Conservation (phyloP, 2,329 filamentous ascomycete species). For the Alternaria novae-zelandiae region DNA sequence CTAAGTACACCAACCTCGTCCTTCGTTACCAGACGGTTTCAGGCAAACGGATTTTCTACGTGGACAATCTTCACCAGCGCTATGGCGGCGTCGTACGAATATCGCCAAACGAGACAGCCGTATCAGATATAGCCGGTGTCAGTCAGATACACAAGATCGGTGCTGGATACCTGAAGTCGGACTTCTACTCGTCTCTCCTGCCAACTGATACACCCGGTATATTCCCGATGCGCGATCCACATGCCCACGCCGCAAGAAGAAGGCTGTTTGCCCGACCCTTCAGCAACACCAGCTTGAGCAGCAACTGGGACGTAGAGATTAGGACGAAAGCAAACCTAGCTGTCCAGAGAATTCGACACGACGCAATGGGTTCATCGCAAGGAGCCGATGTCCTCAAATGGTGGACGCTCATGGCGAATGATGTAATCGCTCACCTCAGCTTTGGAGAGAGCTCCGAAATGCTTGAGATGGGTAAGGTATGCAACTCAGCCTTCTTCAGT, state of each 20-base stretch:
- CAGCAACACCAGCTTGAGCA: constrained; percentile 42
- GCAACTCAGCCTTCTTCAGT: neutral
- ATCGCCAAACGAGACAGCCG: constrained; percentile 29
- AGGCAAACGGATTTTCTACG: constrained; percentile 48
- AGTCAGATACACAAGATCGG: constrained; percentile 45
- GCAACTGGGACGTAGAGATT: constrained; percentile 48
- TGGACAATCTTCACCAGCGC: constrained; percentile 45
- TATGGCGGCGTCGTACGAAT: constrained; percentile 39
- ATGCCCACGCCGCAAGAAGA: constrained; percentile 44
- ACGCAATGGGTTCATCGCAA: constrained; percentile 19
- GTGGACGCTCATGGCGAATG: constrained; percentile 50
- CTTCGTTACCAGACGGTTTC: constrained; percentile 46
- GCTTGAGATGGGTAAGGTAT: constrained; percentile 45
- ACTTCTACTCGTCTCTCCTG: constrained; percentile 45
- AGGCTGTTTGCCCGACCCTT: constrained; percentile 47
- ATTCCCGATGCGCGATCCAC: constrained; percentile 48
- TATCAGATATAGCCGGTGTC: constrained; percentile 26
- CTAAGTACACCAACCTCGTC: constrained; percentile 35
- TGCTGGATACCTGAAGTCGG: constrained; percentile 50
- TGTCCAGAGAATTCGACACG: constrained; percentile 39
- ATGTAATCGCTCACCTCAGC: constrained; percentile 47
- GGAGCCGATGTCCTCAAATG: constrained; percentile 44
- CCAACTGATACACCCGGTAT: constrained; percentile 28
- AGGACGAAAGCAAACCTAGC: constrained; percentile 41
- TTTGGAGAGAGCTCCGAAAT: constrained; percentile 52